These are phyloP conservation scores for Annona cherimola DNA, from an alignment of 164 flowering plant genomes.

Conservation along the genomic window DNA sequence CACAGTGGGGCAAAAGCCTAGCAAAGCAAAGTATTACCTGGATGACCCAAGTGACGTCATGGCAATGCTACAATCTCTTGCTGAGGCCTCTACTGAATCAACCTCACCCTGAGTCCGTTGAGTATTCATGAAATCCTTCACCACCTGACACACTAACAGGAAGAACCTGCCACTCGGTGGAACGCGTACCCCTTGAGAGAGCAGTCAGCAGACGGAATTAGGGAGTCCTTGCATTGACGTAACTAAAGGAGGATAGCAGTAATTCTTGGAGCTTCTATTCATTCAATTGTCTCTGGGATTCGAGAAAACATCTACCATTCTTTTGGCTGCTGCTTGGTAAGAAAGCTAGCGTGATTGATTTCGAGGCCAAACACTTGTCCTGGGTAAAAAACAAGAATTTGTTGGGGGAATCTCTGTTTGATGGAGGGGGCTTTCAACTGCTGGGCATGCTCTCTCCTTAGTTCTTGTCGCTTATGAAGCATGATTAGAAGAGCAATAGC, in stretches of 20 bases:
- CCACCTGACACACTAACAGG: not conserved
- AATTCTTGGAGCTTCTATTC: not conserved
- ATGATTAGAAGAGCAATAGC: not conserved
- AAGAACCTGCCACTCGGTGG: not conserved
- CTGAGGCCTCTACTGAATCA: conserved; percentile 28
- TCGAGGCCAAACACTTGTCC: too few species aligned
- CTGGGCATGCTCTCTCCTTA: not conserved
- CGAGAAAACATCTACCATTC: not conserved
- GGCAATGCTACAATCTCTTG: conserved; percentile 42
- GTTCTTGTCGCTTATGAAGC: not conserved
- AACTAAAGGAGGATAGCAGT: not conserved
- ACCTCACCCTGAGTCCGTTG: not conserved
- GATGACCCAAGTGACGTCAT: conserved; percentile 42
- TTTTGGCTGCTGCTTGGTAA: not conserved
- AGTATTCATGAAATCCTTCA: not conserved
- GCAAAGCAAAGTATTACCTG: conserved; percentile 30
- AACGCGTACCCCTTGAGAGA: not conserved
- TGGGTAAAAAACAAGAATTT: not conserved
- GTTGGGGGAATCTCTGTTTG: not conserved
- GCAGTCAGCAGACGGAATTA: not conserved
- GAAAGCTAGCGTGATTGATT: not conserved
- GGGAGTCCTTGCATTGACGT: not conserved
- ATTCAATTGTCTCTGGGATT: not conserved
- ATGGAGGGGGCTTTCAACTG: not conserved
- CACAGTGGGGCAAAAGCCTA: conserved; percentile 50